Conservation (phyloP, 2,329 filamentous ascomycete genomes). For the Dryadomyces sulphureus region DNA sequence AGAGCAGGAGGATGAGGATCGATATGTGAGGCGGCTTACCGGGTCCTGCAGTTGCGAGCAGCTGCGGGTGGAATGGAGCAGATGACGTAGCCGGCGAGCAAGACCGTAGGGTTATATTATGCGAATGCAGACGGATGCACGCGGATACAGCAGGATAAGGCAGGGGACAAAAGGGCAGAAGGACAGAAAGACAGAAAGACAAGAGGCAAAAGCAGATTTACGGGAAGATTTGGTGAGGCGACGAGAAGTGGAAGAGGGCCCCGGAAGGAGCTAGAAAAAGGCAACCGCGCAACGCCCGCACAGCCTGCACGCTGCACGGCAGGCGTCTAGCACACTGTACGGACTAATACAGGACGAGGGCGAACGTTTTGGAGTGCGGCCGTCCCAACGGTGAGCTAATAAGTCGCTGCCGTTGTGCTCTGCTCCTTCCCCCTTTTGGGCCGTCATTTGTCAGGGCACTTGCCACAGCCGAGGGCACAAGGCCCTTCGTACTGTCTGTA, state of each 20-base stretch:
- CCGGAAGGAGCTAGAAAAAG: not conserved
- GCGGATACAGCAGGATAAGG: not conserved
- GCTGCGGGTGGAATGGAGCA: not conserved
- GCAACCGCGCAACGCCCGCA: too few relatives aligned
- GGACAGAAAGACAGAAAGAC: conserved; percentile 5
- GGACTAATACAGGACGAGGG: too few relatives aligned
- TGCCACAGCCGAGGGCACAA: conserved; percentile 6
- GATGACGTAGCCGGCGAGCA: not conserved
- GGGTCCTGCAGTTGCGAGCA: not conserved
- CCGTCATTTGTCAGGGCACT: not conserved
- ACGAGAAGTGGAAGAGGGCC: conserved; percentile 2
- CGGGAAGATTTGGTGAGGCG: too few relatives aligned
- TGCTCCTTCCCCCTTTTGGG: not conserved
- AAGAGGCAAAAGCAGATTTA: not conserved
- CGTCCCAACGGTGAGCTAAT: conserved; percentile 10
- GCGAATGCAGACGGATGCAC: not conserved
- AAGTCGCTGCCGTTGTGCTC: not conserved
- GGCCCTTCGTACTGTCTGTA: too few relatives aligned
- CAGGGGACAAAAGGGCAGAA: not conserved
- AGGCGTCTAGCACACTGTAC: too few relatives aligned
- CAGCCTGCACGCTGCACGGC: too few relatives aligned
- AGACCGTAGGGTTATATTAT: not conserved
- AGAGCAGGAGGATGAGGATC: too few relatives aligned
- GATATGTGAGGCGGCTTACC: too few relatives aligned
- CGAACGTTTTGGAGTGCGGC: too few relatives aligned